A percentile compares a stretch with the other conserved stretches of the same genome.
phyloP scores from a whole-genome alignment of 768 basidiomycete genomes.

The Cyclocybe aegerita region DNA sequence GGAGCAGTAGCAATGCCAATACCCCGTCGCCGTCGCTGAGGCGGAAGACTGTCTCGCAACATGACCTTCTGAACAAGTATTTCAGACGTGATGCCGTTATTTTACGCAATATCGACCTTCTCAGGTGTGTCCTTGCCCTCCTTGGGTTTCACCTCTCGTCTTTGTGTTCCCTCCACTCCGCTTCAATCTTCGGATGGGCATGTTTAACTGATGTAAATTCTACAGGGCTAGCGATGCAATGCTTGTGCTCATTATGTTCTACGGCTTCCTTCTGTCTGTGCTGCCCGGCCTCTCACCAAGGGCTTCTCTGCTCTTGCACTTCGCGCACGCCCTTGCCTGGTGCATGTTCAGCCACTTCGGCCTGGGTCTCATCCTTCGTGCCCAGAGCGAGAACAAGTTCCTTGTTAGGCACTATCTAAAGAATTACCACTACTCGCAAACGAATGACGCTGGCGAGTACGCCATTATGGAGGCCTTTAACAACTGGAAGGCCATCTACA shows the following conservation, averaged over 20 bases:
- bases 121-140: constrained; percentile 56
- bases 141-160: background rate
- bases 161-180: background rate
- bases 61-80: constrained; percentile 88
- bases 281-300: constrained; percentile 54
- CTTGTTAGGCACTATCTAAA: constrained; percentile 92
- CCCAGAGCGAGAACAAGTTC: constrained; percentile 85
- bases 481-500: constrained; percentile 95
- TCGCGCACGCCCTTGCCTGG: constrained; percentile 84
- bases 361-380: constrained; percentile 78
- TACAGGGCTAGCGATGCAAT: constrained; percentile 82
- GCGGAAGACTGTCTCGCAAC: constrained; percentile 59
- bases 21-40: constrained; percentile 11
- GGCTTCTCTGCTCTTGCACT: constrained; percentile 65
- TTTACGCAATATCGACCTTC: constrained; percentile 77
- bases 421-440: constrained; percentile 82
- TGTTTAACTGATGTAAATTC: constrained; percentile 5
- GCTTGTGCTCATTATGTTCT: constrained; percentile 71
- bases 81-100: constrained; percentile 87
- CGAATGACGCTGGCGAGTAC: constrained; percentile 62
- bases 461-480: constrained; percentile 92
- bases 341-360: constrained; percentile 86
- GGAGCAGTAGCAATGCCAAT: constrained; percentile 1
- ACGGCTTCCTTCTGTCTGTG: constrained; percentile 58
- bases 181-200: constrained; percentile 18